These are phyloP conservation scores for Bonnemaisonia californica DNA, from an alignment of 31 red algal species.

Conservation along the genomic window DNA sequence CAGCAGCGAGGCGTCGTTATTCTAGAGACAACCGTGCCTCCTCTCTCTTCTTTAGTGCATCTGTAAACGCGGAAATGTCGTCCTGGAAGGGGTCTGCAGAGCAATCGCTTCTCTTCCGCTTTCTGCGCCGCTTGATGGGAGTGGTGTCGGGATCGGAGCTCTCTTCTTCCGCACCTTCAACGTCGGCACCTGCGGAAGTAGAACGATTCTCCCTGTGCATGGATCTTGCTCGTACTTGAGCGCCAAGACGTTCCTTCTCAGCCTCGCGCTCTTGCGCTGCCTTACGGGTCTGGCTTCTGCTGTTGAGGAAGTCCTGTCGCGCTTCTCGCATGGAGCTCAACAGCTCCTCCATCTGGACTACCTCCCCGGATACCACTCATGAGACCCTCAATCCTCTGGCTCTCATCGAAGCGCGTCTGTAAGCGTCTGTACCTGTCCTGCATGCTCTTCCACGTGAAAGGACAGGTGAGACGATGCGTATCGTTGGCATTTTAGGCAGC, in stretches of 20 bases:
- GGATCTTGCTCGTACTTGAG: not conserved
- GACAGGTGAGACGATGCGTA: not conserved
- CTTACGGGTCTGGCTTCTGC: not conserved
- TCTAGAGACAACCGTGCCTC: not conserved
- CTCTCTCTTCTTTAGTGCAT: not conserved
- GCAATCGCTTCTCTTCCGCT: not conserved
- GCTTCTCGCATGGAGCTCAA: slow-evolving; percentile 7
- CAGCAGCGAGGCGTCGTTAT: not conserved
- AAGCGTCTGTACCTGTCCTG: not conserved
- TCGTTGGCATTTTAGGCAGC: slow-evolving; percentile 16
- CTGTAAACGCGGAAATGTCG: not conserved
- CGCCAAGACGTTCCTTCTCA: slow-evolving; percentile 13
- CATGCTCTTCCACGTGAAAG: not conserved
- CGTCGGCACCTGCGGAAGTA: not conserved
- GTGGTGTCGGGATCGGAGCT: not conserved
- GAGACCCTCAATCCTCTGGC: not conserved
- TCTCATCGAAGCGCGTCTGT: not conserved
- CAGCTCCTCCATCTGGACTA: slow-evolving; percentile 23
- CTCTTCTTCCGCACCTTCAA: not conserved
- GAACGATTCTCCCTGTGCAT: not conserved
- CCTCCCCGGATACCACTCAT: slow-evolving; percentile 18
- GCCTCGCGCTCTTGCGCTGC: not conserved
- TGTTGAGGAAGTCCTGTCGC: not conserved
- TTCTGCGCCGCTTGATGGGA: not conserved
- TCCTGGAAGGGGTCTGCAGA: not conserved